These are phyloP conservation scores for Chaetomium fimeti DNA, from an alignment of 495 filamentous ascomycete species.

Conservation along the genomic window DNA sequence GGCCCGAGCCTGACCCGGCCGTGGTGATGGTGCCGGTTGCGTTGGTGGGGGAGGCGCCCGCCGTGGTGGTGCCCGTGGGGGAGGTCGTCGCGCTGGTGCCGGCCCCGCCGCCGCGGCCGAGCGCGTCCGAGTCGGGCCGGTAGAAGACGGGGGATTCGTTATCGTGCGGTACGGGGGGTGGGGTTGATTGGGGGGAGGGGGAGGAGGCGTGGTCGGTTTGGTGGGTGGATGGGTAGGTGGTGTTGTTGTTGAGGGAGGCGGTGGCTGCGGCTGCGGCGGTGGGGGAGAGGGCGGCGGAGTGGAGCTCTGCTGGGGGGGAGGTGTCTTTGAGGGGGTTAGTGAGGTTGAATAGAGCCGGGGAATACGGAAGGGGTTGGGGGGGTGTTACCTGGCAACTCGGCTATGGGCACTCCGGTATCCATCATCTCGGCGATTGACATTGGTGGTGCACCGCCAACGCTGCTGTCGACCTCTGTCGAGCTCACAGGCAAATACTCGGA, in stretches of 20 bases:
- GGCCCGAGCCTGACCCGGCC: conserved; percentile 3
- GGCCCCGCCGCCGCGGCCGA: conserved; percentile 25
- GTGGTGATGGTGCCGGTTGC: not conserved
- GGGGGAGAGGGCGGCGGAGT: conserved; percentile 32
- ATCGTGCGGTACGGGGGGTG: conserved; percentile 10
- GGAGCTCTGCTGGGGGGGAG: conserved; percentile 39
- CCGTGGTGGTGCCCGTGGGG: not conserved
- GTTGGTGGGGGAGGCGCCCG: not conserved
- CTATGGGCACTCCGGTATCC: conserved; percentile 34
- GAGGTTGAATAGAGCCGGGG: conserved; percentile 9
- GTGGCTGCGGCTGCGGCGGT: conserved; percentile 23
- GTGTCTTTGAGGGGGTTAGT: conserved; percentile 31
- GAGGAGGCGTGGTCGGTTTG: conserved; percentile 34
- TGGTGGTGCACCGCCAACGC: conserved; percentile 6
- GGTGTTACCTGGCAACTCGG: conserved; percentile 46
- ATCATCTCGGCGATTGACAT: conserved; percentile 39
- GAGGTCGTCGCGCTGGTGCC: too few species aligned
- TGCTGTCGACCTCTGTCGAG: conserved; percentile 32
- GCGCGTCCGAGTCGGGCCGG: conserved; percentile 37
- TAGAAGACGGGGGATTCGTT: conserved; percentile 18
- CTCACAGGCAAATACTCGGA: conserved; percentile 37
- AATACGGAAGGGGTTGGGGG: not conserved
- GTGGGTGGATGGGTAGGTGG: conserved; percentile 25
- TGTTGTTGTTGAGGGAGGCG: conserved; percentile 31
- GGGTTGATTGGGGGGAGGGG: conserved; percentile 14